Base-by-base conservation (phyloP, 495 filamentous ascomycete genomes). In the Tuber microsphaerosporum region DNA sequence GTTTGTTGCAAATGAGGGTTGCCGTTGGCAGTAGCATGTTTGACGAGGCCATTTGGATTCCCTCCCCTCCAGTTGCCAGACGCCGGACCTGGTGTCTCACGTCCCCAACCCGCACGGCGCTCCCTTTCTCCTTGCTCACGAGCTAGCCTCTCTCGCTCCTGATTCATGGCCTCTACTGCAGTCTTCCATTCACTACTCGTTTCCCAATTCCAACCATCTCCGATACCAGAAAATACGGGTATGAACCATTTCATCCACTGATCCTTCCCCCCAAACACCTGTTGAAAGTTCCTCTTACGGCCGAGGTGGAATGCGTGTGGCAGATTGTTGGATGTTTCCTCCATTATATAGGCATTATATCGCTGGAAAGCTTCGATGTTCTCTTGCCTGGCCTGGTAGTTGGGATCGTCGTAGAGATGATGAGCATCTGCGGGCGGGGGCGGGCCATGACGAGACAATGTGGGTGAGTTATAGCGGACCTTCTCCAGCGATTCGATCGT, bases 151-250 rank as follows among this genome's bases (percentile, higher is more conserved):
- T 90, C 88, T 22, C 92, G 85, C 76, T 89, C 87, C 6, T 84
- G 71, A 2, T 88, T 86, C 44, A 93, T 81, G 2, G 85, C 84
- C 34, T 93, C 90, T 61, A 89, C 86, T 5, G 90, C 90, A 39
- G 89, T 89, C 22, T 92, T 76, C 88, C 93, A 95, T 75, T 87
- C 88, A 1, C 85, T 84, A 75, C 89, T 97, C 1, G 93, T 88
- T 81, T 97, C 94, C 95, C 95, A 99, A 79, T 84, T 88, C 94
- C 94, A 98, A n/a, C 95, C 95, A 82, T 99, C 93, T 16, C 94
- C 94, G 0, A 88, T 90, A 0, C 93, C 94, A 73, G 90, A 97
- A 83, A 89, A 89, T 22, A 97, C 84, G 0, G 95, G 96, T n/a
- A 97, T 78, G 4, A 84, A 81, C 94, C 95, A 97, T 8, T 93